Percentiles rank a stretch among this genome's conserved stretches.
phyloP scores from a whole-genome alignment of 202 grass and related monocot genomes.

The Elaeis oleifera region DNA sequence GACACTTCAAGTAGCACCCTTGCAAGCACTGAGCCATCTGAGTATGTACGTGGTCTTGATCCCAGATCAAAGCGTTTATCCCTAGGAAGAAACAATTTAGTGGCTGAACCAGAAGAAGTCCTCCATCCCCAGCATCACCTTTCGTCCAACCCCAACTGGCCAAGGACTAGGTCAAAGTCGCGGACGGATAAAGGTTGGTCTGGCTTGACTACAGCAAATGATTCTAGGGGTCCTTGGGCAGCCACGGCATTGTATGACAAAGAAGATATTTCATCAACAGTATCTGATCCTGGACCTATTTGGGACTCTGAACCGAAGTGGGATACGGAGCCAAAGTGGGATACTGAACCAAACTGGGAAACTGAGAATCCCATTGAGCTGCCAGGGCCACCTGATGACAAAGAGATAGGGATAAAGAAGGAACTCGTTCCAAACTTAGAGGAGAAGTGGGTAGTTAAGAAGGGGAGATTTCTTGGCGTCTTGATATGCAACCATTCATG shows the following conservation, averaged over 20 bases:
- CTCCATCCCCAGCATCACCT: constrained; percentile 17
- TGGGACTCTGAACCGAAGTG: constrained; percentile 16
- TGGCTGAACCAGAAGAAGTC: constrained; percentile 21
- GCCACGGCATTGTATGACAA: constrained; percentile 11
- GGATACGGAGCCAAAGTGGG: constrained; percentile 18
- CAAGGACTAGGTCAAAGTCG: constrained; percentile 14
- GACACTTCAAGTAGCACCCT: constrained; percentile 44
- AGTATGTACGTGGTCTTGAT: constrained; percentile 14
- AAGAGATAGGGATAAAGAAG: constrained; percentile 37
- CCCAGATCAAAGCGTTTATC: constrained; percentile 13
- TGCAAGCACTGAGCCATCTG: constrained; percentile 31
- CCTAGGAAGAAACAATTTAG: constrained; percentile 28
- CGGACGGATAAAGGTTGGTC: constrained; percentile 14
- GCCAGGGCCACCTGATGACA: constrained; percentile 36
- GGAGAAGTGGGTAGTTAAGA: constrained; percentile 89
- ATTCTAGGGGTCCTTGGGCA: constrained; percentile 7
- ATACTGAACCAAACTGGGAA: constrained; percentile 22
- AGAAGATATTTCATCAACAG: constrained; percentile 17
- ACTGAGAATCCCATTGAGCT: constrained; percentile 43
- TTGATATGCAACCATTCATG: constrained; percentile 96
- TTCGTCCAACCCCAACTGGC: constrained; percentile 3
- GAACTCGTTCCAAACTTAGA: constrained; percentile 89
- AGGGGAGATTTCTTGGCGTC: constrained; percentile 87
- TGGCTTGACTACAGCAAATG: constrained; percentile 3
- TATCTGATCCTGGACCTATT: constrained; percentile 20